Conservation (phyloP, 768 basidiomycete species). For the Sporobolomyces roseus region DNA sequence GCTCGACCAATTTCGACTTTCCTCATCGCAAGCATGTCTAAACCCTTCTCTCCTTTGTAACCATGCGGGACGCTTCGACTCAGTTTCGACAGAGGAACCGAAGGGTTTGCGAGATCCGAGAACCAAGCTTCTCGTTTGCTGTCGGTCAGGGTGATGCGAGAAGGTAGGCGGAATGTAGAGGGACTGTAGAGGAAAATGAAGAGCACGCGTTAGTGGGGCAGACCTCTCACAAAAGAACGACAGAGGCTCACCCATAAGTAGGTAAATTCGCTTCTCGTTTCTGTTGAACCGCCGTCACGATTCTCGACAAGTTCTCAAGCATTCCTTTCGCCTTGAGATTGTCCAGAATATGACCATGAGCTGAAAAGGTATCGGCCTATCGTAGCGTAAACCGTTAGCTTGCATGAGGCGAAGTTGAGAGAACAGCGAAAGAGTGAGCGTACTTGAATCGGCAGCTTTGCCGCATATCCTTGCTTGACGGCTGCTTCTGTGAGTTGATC, state of each 20-base stretch:
- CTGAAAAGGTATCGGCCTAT: conserved; percentile 46
- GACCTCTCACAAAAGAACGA: no score
- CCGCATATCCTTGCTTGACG: conserved; percentile 42
- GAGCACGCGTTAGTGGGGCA: no score
- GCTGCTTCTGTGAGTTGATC: conserved; percentile 41
- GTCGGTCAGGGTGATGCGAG: conserved; percentile 43
- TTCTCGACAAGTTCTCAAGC: conserved; percentile 29
- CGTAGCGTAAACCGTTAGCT: neutral
- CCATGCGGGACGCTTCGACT: conserved; percentile 45
- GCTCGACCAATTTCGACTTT: conserved; percentile 40
- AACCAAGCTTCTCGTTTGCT: conserved; percentile 44
- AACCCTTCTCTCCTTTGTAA: conserved; percentile 43
- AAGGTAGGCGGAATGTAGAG: conserved; percentile 41
- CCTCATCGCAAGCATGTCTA: conserved; percentile 42
- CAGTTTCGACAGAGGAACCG: conserved; percentile 44
- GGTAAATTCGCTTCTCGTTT: conserved; percentile 17
- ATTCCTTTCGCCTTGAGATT: conserved; percentile 39
- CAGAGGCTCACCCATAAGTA: conserved; percentile 34
- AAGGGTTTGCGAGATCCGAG: conserved; percentile 44
- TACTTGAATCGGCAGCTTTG: conserved; percentile 25
- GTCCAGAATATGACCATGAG: conserved; percentile 43
- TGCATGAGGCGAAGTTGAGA: no score
- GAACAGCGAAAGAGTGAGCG: neutral
- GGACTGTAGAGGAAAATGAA: conserved; percentile 33
- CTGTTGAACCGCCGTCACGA: conserved; percentile 38